A percentile compares a stretch with the other conserved stretches of the same genome.
Conservation (phyloP, 768 basidiomycete species). For the Glaciozyma antarctica region DNA sequence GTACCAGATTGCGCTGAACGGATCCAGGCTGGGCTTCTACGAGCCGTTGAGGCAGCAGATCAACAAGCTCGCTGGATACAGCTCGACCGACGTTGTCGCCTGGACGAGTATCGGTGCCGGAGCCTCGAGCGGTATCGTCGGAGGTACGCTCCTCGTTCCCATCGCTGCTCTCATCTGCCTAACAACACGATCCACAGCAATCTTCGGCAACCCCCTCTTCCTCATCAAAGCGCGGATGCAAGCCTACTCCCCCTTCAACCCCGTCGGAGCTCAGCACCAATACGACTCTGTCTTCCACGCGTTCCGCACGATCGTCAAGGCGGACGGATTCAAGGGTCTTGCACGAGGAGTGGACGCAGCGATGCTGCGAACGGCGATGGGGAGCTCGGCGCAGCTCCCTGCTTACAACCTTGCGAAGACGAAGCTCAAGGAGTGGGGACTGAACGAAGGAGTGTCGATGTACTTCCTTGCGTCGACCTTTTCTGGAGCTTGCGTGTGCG, state of each 20-base stretch:
- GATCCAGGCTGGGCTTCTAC: slow-evolving; percentile 61
- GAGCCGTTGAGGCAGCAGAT: slow-evolving; percentile 71
- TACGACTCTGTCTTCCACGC: slow-evolving; percentile 81
- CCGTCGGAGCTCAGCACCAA: slow-evolving; percentile 86
- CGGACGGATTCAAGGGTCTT: slow-evolving; percentile 70
- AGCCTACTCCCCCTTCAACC: slow-evolving; percentile 88
- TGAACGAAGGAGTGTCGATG: slow-evolving; percentile 41
- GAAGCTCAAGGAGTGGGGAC: neutral
- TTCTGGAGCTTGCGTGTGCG: slow-evolving; percentile 71
- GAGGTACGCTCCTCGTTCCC: slow-evolving; percentile 49
- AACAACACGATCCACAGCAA: slow-evolving; percentile 24
- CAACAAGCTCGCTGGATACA: slow-evolving; percentile 57
- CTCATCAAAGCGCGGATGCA: slow-evolving; percentile 82
- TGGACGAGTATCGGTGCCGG: slow-evolving; percentile 76
- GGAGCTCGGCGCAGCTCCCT: slow-evolving; percentile 53
- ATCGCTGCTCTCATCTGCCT: neutral
- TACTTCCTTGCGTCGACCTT: slow-evolving; percentile 79
- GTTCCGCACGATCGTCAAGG: slow-evolving; percentile 62
- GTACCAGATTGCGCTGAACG: slow-evolving; percentile 49
- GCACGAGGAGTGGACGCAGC: slow-evolving; percentile 62
- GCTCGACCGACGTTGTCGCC: slow-evolving; percentile 57
- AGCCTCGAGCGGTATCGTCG: slow-evolving; percentile 78
- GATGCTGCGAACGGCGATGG: neutral
- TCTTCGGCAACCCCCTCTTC: slow-evolving; percentile 79
- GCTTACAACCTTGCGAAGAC: neutral